Evolutionary conservation across 2,329 filamentous ascomycete genomes (phyloP).

Genomic region (Periconia macrospinosa): DNA sequence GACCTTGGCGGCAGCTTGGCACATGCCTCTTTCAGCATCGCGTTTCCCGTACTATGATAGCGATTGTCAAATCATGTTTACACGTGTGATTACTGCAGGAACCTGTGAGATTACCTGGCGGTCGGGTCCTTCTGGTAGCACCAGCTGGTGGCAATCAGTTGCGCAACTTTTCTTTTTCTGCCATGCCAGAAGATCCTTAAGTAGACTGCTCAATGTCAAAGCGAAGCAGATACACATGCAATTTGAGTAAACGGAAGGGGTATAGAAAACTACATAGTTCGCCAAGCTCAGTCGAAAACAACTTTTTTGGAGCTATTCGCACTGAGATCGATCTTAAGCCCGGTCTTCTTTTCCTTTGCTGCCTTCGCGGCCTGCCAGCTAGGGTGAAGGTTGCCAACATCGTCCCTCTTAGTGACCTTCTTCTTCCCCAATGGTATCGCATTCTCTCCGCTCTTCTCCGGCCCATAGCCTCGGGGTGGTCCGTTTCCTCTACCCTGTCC

Average conservation of each 20-base stretch:
- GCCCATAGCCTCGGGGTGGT: slow-evolving; percentile 25
- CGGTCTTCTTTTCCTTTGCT: slow-evolving; percentile 58
- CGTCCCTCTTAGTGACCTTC: slow-evolving; percentile 43
- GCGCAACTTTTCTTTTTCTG: neutral
- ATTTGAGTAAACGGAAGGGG: neutral
- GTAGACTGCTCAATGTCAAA: neutral
- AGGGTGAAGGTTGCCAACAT: slow-evolving; percentile 61
- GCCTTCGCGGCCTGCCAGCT: slow-evolving; percentile 66
- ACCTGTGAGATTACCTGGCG: slow-evolving; percentile 1
- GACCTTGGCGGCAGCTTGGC: slow-evolving; percentile 23
- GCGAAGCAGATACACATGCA: neutral
- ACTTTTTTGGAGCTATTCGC: slow-evolving; percentile 60
- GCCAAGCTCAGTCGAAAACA: slow-evolving; percentile 56
- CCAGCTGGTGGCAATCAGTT: neutral
- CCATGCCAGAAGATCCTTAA: no score
- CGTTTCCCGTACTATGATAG: slow-evolving; percentile 22
- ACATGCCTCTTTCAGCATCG: slow-evolving; percentile 27
- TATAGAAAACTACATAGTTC: neutral
- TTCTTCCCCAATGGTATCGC: slow-evolving; percentile 26
- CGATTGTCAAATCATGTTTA: slow-evolving; percentile 26
- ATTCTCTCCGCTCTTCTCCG: slow-evolving; percentile 36
- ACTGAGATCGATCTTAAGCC: slow-evolving; percentile 48
- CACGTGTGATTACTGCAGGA: slow-evolving; percentile 23
- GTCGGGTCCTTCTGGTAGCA: neutral
- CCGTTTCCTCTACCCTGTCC: slow-evolving; percentile 9